Percentiles rank a stretch among this genome's conserved stretches.
phyloP scores from a whole-genome alignment of 2,329 filamentous ascomycete genomes.

The Colletotrichum chrysophilum region DNA sequence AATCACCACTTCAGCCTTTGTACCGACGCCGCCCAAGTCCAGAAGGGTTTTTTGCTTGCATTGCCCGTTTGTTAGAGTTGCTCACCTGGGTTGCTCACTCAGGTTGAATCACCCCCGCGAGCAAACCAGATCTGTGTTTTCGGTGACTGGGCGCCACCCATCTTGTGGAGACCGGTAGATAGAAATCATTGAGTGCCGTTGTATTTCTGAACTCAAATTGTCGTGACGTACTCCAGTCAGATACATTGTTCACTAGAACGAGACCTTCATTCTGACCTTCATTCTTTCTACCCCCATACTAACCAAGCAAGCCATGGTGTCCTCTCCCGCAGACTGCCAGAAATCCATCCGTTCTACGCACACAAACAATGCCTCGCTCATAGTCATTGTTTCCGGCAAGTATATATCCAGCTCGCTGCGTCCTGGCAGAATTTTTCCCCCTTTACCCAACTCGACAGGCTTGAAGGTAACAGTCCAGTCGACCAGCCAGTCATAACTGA shows the following conservation, averaged over 20 bases:
- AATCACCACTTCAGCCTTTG: too few relatives aligned
- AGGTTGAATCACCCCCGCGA: too few relatives aligned
- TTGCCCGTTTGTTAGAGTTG: too few relatives aligned
- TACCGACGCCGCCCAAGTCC: too few relatives aligned
- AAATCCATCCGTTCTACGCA: background rate
- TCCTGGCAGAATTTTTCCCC: background rate
- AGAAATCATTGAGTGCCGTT: background rate
- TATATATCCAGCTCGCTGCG: background rate
- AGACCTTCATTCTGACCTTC: background rate
- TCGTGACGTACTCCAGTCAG: background rate
- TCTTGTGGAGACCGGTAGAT: too few relatives aligned
- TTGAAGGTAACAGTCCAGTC: background rate
- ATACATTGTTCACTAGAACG: background rate
- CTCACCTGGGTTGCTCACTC: background rate
- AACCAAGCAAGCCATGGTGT: background rate
- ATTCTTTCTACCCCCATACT: background rate
- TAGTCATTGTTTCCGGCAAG: background rate
- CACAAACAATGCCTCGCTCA: background rate
- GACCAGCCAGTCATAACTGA: background rate
- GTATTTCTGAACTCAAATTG: background rate
- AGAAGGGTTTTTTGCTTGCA: too few relatives aligned
- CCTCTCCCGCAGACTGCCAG: background rate
- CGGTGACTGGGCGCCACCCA: background rate
- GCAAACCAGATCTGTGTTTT: too few relatives aligned
- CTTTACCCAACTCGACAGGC: background rate